Evolutionary conservation across 1,284 basidiomycete genomes (phyloP), one percentile per base, ranked within the genome.

Genomic region (Cutaneotrichosporon arboriforme): DNA sequence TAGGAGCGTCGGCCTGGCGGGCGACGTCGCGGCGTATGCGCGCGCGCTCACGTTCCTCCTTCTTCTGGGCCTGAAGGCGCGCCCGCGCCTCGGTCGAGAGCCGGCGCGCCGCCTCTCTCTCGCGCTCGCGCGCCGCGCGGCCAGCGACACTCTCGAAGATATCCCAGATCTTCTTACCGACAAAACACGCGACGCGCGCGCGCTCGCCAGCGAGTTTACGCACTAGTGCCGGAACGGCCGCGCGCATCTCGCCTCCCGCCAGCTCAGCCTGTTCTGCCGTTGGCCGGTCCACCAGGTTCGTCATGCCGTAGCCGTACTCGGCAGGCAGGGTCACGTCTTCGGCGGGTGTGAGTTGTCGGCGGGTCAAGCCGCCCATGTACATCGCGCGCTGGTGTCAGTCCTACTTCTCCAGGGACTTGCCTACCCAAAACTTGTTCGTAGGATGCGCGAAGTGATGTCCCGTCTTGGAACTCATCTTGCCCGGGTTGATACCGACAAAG

Each of bases 401-500:
- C n/a, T n/a, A n/a, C n/a, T n/a, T n/a, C n/a, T n/a, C 82, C 80
- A 20, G 81, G 80, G 17, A 77, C 76, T 50, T 81, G 18, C 66
- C 46, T 39, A 69, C 68, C 71, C 72, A 77, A 54, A 73, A 77
- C 56, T 74, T 74, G 65, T 89, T 89, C 1, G 81, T 83, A 1
- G 81, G 82, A 61, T 84, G 81, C 1, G 81, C 84, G 65, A 83
- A 89, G 66, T 88, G 86, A 66, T 85, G 83, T 0, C 86, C 85
- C 4, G 78, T 73, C 49, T 78, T 76, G 0, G 84, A 82, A 1
- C 83, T 85, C 62, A 70, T 77, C 50, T 81, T 72, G 1, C 85
- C 85, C 14, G 82, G 81, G 63, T 84, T 85, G 52, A 85, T 84
- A 13, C 83, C 83, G 61, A 82, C 84, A 58, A 85, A 84, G 3